Evolutionary conservation across 2,329 filamentous ascomycete species (phyloP), one percentile per base, ranked within the genome.

Genomic region (Cytospora mali): DNA sequence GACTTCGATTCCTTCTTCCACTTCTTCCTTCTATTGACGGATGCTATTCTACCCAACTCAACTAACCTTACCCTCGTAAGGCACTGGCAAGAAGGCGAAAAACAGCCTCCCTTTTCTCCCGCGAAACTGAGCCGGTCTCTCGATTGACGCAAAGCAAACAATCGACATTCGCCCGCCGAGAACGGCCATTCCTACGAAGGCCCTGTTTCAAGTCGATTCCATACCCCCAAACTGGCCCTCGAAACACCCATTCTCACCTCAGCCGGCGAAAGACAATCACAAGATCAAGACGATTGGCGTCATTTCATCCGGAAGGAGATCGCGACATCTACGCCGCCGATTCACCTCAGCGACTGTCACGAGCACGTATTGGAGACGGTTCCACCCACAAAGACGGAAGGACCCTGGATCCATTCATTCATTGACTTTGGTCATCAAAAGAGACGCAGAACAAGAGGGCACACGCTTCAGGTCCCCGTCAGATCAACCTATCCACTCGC

Each of bases 201-300:
- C n/a, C 63, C 63, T 65, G 63, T 63, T 61, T 65, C 61, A 62
- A 60, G 49, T 57, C 60, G 53, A 52, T 52, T 60, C 63, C 23
- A 60, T 55, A 55, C 60, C 53, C 60, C 60, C 39, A 55, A 62
- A 21, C 55, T 55, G 55, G 33, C 39, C 60, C 60, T 59, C 60
- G 59, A 60, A 60, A 56, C 63, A 33, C 29, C 61, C 39, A 23
- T 61, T 61, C 60, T 63, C 35, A 60, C 56, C 48, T 63, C 63
- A 59, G 53, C 35, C 58, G 42, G 39, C 29, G 29, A 51, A 10
- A 46, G 18, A 25, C 29, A 51, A 35, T n/a, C 52, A 39, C 42
- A 39, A 42, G 23, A 57, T n/a, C 60, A 48, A 18, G 35, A 48
- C 51, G 39, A 60, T 33, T n/a, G 50, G 29, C 31, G 50, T 50